Percentiles rank a stretch among this genome's conserved stretches.
Evolutionary conservation across 139 green algal genomes (phyloP).

Genomic region (Nannochloris sp.): DNA sequence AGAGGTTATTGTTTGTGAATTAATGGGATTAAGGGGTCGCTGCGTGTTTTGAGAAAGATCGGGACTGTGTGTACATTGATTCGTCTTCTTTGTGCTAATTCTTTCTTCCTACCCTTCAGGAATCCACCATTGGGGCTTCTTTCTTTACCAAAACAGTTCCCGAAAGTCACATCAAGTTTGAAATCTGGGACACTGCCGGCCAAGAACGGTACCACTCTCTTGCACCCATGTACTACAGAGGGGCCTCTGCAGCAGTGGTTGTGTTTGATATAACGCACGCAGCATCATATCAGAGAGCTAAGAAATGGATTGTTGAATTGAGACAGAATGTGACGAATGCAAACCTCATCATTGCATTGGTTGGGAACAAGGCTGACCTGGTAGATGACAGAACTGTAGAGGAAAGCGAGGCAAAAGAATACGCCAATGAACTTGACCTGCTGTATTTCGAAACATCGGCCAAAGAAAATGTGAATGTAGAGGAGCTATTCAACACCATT

Average conservation of each 20-base stretch:
- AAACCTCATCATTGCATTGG: constrained; percentile 91
- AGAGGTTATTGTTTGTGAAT: background rate
- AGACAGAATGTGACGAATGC: constrained; percentile 76
- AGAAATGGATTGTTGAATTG: constrained; percentile 76
- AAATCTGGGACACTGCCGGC: constrained; percentile 98
- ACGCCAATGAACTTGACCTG: constrained; percentile 76
- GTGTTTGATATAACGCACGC: constrained; percentile 75
- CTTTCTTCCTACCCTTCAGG: constrained; percentile 44
- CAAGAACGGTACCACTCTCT: constrained; percentile 97
- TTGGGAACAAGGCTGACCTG: constrained; percentile 95
- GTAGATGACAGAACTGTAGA: constrained; percentile 45
- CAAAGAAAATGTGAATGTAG: constrained; percentile 82
- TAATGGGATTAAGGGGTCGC: background rate
- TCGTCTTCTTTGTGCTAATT: background rate
- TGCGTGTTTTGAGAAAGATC: background rate
- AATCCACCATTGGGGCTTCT: constrained; percentile 94
- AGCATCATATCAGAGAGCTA: constrained; percentile 85
- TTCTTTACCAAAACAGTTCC: constrained; percentile 96
- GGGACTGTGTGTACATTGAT: background rate
- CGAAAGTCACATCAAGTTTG: constrained; percentile 96
- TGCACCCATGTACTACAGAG: constrained; percentile 98
- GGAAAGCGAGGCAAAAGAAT: constrained; percentile 45
- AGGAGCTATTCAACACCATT: constrained; percentile 73
- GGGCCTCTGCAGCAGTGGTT: constrained; percentile 89
- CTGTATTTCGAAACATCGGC: constrained; percentile 84